Conservation (phyloP, 1,284 basidiomycete genomes). For the Moesziomyces aphidis region DNA sequence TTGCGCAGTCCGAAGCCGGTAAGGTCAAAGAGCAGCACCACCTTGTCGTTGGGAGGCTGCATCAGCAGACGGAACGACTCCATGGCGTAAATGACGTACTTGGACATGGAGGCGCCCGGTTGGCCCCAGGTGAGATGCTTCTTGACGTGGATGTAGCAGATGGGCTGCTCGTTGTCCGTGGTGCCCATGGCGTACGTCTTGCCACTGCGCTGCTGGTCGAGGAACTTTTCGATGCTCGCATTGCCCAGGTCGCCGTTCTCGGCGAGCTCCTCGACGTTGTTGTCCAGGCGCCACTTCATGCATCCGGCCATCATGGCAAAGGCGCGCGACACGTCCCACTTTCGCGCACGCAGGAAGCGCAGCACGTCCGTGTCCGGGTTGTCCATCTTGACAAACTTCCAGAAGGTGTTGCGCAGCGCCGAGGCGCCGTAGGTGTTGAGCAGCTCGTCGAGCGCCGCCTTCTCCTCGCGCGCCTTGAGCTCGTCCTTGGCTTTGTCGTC, state of each 20-base stretch:
- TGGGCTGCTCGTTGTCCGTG: conserved; percentile 65
- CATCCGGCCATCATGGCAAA: conserved; percentile 68
- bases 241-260: conserved; percentile 68
- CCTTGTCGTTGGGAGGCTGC: conserved; percentile 67
- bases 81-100: conserved; percentile 67
- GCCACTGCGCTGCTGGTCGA: conserved; percentile 65
- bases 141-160: conserved; percentile 64
- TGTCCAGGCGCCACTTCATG: conserved; percentile 66
- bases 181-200: conserved; percentile 68
- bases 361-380: conserved; percentile 64
- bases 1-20: conserved; percentile 63
- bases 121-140: conserved; percentile 63
- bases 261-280: conserved; percentile 67
- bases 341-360: conserved; percentile 68
- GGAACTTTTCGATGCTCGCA: conserved; percentile 65
- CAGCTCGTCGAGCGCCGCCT: conserved; percentile 64
- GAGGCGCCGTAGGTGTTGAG: conserved; percentile 67
- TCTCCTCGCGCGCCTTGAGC: conserved; percentile 65
- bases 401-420: conserved; percentile 66
- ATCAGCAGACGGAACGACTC: conserved; percentile 67
- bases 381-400: conserved; percentile 67
- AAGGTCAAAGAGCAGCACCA: conserved; percentile 67
- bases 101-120: conserved; percentile 67
- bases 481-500: conserved; percentile 65
- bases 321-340: conserved; percentile 68